A percentile compares a stretch with the other conserved stretches of the same genome.
Evolutionary conservation across 805 yeast species (phyloP).

Genomic region (Saccharomycopsis sp.): DNA sequence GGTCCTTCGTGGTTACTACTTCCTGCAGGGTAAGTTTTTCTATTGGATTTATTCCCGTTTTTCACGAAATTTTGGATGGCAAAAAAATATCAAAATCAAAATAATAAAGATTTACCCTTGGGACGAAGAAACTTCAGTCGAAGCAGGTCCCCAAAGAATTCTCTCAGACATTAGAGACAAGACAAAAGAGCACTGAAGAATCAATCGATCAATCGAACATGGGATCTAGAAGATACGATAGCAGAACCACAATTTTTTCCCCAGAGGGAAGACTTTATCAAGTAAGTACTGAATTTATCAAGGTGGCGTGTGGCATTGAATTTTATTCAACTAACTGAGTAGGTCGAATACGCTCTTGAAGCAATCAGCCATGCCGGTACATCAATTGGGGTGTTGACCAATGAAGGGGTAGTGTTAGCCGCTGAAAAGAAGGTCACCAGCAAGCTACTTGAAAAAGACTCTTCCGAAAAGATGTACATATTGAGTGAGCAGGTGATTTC

Average conservation of each 20-base stretch:
- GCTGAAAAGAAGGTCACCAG: conserved; percentile 95
- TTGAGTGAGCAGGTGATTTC: conserved; percentile 77
- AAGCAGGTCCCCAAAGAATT: too few species aligned
- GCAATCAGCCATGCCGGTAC: conserved; percentile 97
- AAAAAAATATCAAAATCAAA: too few species aligned
- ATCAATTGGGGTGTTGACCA: conserved; percentile 83
- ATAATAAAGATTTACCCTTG: too few species aligned
- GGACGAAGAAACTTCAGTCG: too few species aligned
- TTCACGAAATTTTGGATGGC: too few species aligned
- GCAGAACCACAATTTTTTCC: conserved; percentile 96
- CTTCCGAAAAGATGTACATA: conserved; percentile 85
- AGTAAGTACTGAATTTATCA: conserved; percentile 31
- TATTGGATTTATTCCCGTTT: too few species aligned
- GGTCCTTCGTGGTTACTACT: too few species aligned
- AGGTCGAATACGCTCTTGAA: conserved; percentile 93
- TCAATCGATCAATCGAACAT: conserved; percentile 27
- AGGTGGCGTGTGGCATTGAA: not conserved
- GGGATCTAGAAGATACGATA: conserved; percentile 96
- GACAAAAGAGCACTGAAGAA: too few species aligned
- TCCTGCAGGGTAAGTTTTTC: too few species aligned
- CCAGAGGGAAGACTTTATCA: conserved; percentile 98
- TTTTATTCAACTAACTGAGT: conserved; percentile 1
- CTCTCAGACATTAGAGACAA: too few species aligned
- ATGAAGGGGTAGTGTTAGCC: conserved; percentile 85
- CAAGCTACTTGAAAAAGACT: conserved; percentile 86